A percentile compares a stretch with the other conserved stretches of the same genome.
Conservation (phyloP, 2,329 filamentous ascomycete genomes). For the Ophiostoma perfectum region DNA sequence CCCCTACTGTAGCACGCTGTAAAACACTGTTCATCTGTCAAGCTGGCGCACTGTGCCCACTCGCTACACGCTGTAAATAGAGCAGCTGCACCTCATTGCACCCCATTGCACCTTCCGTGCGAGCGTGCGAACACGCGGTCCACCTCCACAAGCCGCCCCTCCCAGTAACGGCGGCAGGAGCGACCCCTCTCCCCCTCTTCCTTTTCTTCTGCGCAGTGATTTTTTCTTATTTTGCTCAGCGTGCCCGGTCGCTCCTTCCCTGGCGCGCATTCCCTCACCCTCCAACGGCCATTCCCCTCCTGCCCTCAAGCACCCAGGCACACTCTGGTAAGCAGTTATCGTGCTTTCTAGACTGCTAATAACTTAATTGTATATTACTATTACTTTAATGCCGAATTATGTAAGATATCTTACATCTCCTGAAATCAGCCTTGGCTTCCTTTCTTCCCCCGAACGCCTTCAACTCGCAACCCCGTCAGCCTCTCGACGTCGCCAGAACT, state of each 20-base stretch:
- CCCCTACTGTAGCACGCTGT: slow-evolving; percentile 8
- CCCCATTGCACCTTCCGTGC: not conserved
- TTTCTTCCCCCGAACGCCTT: not conserved
- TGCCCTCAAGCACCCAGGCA: not conserved
- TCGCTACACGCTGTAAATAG: not conserved
- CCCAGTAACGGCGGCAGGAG: slow-evolving; percentile 5
- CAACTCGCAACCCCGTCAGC: not conserved
- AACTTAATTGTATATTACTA: not conserved
- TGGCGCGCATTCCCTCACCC: not conserved
- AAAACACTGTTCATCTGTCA: not conserved
- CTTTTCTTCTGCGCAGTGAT: not conserved
- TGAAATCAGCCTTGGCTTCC: slow-evolving; percentile 4
- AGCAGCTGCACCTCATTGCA: not conserved
- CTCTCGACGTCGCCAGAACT: not conserved
- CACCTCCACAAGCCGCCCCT: slow-evolving; percentile 7
- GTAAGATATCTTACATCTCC: not conserved
- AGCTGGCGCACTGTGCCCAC: not conserved
- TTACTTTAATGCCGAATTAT: not conserved
- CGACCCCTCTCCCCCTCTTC: slow-evolving; percentile 15
- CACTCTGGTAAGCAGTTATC: not conserved
- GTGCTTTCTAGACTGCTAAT: not conserved
- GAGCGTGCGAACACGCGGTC: not conserved
- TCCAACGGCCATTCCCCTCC: slow-evolving; percentile 8
- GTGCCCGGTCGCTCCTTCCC: slow-evolving; percentile 11
- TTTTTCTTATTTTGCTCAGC: slow-evolving; percentile 3